Base-by-base conservation (phyloP, 1,284 basidiomycete genomes). In the Lentinula novae-zelandiae region DNA sequence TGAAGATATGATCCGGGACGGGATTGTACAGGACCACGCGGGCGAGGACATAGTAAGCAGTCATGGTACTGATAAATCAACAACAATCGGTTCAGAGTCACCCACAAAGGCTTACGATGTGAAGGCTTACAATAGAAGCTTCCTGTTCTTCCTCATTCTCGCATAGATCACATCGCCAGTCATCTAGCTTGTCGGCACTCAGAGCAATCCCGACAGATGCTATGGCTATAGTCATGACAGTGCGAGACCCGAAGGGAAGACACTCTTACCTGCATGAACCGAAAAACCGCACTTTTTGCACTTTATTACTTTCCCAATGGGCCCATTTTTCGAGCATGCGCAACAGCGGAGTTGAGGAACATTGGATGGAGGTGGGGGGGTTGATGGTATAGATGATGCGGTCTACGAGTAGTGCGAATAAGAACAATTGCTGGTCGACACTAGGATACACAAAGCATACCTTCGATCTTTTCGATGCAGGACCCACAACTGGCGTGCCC, bases 151-250 rank as follows among this genome's bases (percentile, higher is more conserved):
- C 87, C 67, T 89, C 86, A 69, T 95, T 95, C 66, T 85, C 80
- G 70, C 93, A 96, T 51, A 95, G 73, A 62, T 95, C 93, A 70
- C 93, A 96, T 38, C 85, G 75, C 93, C 94, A 96, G 1, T 82
- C 77, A 34, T 92, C 86, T 20, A 84, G 76, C 20, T 81, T 72
- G 5, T 81, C 76, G 42, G 86, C 81, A 57, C 89, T 83, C 8
- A 84, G 78, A 39, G 85, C 76, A 27, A 86, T 87, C 55, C 93
- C 93, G 67, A 87, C 89, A 31, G 81, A 81, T 67, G 83, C 85
- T 85, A 65, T 13, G 52, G 12, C 12, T 10, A n/a, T 33, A 13
- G 20, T 51, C 7, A n/a, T 15, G 2, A 33, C 27, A 5, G 27
- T 51, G 59, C 15, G 17, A 34, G 12, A 48, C 5, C 48, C 33